Base-by-base conservation (phyloP, 106 monocot species). In the Apostasia ramifera region DNA sequence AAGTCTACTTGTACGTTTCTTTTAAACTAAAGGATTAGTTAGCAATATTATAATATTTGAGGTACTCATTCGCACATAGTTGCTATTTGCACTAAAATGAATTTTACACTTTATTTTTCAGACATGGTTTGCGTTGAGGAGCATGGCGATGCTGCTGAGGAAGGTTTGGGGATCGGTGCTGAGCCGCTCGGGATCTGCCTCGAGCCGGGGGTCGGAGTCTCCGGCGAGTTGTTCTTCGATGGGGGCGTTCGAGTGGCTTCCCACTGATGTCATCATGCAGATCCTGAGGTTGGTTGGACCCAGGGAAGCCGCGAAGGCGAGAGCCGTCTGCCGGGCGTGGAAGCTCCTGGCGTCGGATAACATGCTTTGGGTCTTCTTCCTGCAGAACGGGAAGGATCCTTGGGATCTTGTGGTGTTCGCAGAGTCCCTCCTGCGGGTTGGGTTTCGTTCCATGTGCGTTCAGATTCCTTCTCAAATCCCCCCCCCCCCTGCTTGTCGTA, bases 291-390 rank as follows among this genome's bases (percentile, higher is more conserved):
- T 86, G 3, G 54, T 88, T 2, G 88, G 86, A 57, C 88, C 95
- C 12, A 73, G 52, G 62, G 86, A 86, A 37, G 69, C 84, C 1
- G 88, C 88, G 61, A 77, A 79, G 76, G 63, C 82, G 15, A 52
- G 75, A 53, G 48, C 64, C 26, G 86, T 95, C 50, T 95, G 95
- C 80, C 74, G 65, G 62, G 68, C 73, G 4, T 95, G 88, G 86
- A 67, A 64, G 48, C 12, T 65, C 15, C 52, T 91, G 71, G 88
- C 71, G 2, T 73, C 91, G 8, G 95, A 95, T 13, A 84, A 95
- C 59, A 66, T 53, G 79, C 80, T 95, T n/a, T 95, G 95, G 95
- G 61, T 82, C 47, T 86, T 75, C 56, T 91, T 88, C 71, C 78
- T 91, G 2, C 79, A 80, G 76, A 76, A 74, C 13, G 88, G 86